phyloP scores from a whole-genome alignment of 768 basidiomycete genomes.

The Russula olivacea region DNA sequence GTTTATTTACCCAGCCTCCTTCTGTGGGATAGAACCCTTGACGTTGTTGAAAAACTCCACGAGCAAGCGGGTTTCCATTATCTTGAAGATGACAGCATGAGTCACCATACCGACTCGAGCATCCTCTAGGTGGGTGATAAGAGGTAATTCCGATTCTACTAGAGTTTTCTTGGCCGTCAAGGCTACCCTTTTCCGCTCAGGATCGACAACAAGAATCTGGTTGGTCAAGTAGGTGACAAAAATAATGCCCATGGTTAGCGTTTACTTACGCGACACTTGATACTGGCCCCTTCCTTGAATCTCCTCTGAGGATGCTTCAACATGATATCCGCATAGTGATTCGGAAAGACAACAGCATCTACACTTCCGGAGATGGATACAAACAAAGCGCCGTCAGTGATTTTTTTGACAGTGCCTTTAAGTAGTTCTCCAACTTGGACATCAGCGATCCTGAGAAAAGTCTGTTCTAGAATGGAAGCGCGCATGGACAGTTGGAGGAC shows the following conservation, averaged over 20 bases:
- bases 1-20: slow-evolving; percentile 67
- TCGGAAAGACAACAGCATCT: slow-evolving; percentile 90
- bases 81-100: slow-evolving; percentile 78
- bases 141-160: slow-evolving; percentile 70
- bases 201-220: slow-evolving; percentile 78
- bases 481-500: slow-evolving; percentile 84
- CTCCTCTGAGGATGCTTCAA: slow-evolving; percentile 89
- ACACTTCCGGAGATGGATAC: slow-evolving; percentile 82
- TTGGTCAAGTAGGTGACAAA: slow-evolving; percentile 12
- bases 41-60: slow-evolving; percentile 90
- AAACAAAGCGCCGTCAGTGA: slow-evolving; percentile 77
- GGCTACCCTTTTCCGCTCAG: slow-evolving; percentile 70
- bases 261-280: slow-evolving; percentile 76
- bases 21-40: slow-evolving; percentile 72
- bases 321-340: slow-evolving; percentile 91
- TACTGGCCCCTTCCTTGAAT: slow-evolving; percentile 74
- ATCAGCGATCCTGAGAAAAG: slow-evolving; percentile 77
- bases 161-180: slow-evolving; percentile 91
- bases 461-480: slow-evolving; percentile 74
- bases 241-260: background rate
- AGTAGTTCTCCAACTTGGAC: slow-evolving; percentile 80
- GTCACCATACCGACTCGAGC: slow-evolving; percentile 64
- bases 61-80: slow-evolving; percentile 72
- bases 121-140: slow-evolving; percentile 60
- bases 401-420: slow-evolving; percentile 81